These are phyloP conservation scores for Boeremia lycopersici DNA, from an alignment of 2,329 filamentous ascomycete species.

Conservation along the genomic window DNA sequence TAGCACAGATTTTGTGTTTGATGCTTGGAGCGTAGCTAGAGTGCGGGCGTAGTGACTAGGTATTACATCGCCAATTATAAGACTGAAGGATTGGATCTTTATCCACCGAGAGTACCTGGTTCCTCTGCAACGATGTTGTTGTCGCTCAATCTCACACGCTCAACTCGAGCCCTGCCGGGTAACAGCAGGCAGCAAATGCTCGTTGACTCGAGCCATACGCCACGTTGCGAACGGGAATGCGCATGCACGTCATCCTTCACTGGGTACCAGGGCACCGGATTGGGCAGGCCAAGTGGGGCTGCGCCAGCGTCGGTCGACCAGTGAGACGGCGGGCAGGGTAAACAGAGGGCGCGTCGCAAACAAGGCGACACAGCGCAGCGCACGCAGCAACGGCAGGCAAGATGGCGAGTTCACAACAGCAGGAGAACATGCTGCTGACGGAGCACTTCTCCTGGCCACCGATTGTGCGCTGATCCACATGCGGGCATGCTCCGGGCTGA, in stretches of 20 bases:
- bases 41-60: neutral
- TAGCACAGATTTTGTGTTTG: slow-evolving; percentile 4
- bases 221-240: too few species aligned
- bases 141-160: too few species aligned
- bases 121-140: too few species aligned
- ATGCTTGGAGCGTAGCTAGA: neutral
- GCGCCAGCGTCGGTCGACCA: too few species aligned
- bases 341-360: slow-evolving; percentile 33
- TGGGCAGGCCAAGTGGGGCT: too few species aligned
- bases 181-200: too few species aligned
- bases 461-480: slow-evolving; percentile 64
- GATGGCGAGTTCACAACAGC: slow-evolving; percentile 54
- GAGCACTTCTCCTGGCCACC: slow-evolving; percentile 97
- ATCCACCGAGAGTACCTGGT: neutral
- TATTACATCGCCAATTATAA: neutral
- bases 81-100: neutral
- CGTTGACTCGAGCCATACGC: too few species aligned
- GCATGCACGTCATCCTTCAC: too few species aligned
- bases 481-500: neutral
- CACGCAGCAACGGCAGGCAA: slow-evolving; percentile 4
- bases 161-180: too few species aligned
- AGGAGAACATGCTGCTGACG: slow-evolving; percentile 72
- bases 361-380: slow-evolving; percentile 17
- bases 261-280: too few species aligned
- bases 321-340: slow-evolving; percentile 8